These are phyloP conservation scores for Monotropa hypopitys DNA, from an alignment of 179 eudicot genomes.

Conservation along the genomic window DNA sequence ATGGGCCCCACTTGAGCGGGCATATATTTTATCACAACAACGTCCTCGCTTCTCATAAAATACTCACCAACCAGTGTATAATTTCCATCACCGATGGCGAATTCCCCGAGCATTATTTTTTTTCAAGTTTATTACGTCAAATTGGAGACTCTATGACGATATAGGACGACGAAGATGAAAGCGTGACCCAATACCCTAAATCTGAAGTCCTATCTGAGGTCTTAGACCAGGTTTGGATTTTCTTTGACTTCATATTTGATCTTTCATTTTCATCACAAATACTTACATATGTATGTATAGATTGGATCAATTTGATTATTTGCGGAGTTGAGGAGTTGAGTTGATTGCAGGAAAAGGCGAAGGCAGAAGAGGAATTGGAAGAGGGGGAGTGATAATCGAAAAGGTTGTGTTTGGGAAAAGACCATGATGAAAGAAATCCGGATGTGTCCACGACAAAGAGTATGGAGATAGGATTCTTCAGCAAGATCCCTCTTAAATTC, in stretches of 20 bases:
- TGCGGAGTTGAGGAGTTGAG: neutral
- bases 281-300: neutral
- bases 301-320: neutral
- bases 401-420: slow-evolving; percentile 31
- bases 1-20: slow-evolving; percentile 3
- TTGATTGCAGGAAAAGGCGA: slow-evolving; percentile 33
- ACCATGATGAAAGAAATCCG: slow-evolving; percentile 1
- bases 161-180: slow-evolving; percentile 61
- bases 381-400: slow-evolving; percentile 18
- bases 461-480: slow-evolving; percentile 53
- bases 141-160: slow-evolving; percentile 6
- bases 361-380: slow-evolving; percentile 24
- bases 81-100: neutral
- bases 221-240: slow-evolving; percentile 52
- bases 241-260: neutral
- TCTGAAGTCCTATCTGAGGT: slow-evolving; percentile 57
- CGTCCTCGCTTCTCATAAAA: neutral
- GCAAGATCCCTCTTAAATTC: slow-evolving; percentile 80
- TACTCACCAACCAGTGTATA: slow-evolving; percentile 1
- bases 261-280: neutral
- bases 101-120: neutral
- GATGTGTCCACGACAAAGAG: slow-evolving; percentile 11
- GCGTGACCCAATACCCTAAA: slow-evolving; percentile 69
- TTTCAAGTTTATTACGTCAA: too few relatives aligned
- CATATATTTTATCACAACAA: neutral